Evolutionary conservation across 2,329 filamentous ascomycete species (phyloP), one percentile per base, ranked within the genome.

Genomic region (Verticillium longisporum): DNA sequence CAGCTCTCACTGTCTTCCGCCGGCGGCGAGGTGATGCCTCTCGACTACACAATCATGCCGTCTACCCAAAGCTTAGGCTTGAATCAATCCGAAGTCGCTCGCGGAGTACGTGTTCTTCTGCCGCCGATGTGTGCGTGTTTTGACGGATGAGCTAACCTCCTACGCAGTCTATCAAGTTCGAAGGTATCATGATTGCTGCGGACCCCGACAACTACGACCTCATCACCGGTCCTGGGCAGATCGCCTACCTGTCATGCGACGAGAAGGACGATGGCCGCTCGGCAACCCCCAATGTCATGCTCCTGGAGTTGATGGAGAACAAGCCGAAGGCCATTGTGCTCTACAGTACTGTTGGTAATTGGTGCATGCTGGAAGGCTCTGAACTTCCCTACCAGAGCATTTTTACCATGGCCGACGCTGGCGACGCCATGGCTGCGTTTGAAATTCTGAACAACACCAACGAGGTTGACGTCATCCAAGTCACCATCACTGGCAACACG

Each of bases 321-420:
- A 74, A 76, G 7, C 84, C 86, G 6, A 77, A 74, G 21, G 89
- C 87, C 9, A 86, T 92, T 62, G 73, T 94, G 4, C 76, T 93
- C 3, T 94, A 90, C 72, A 90, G 84, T 65, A 78, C 79, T 3
- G 71, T 71, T 6, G 77, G 78, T 11, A 77, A 80, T 61, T 84
- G 78, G 70, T 92, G 89, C 70, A 76, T 77, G 60, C 75, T 89
- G 26, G 71, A 70, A 9, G 74, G 76, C 10, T 64, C 69, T 34
- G 67, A 77, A 61, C 72, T 83, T 15, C 61, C 75, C 0, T 89
- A 83, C 67, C 73, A 74, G 7, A 76, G 73, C 45, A 77, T 88
- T 34, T 83, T 85, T 69, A 84, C 83, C 63, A 86, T 86, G 82
- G 78, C 76, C 15, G 76, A 79, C 60, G 68, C 73, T n/a, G 75